phyloP scores from a whole-genome alignment of 768 basidiomycete genomes.

The Mycena maculata region DNA sequence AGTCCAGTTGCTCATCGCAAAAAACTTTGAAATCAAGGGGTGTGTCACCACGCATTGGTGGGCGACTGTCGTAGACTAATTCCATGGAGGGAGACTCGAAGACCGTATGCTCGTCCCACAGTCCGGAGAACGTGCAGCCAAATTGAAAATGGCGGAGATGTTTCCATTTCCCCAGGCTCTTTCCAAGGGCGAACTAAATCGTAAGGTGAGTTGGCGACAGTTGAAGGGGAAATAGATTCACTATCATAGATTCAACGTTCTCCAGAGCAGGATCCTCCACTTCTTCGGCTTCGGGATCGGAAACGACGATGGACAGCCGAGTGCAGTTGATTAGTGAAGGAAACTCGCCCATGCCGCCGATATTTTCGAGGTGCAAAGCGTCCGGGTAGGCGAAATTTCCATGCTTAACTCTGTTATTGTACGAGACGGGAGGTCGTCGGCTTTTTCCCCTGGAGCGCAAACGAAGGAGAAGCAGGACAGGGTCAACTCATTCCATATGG shows the following conservation, averaged over 20 bases:
- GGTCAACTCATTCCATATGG: neutral
- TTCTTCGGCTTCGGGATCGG: neutral
- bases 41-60: neutral
- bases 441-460: neutral
- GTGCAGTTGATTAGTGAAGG: slow-evolving; percentile 8
- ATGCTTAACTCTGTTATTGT: neutral
- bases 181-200: neutral
- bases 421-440: neutral
- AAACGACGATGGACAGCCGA: slow-evolving; percentile 7
- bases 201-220: too few species aligned
- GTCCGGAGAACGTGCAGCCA: slow-evolving; percentile 5
- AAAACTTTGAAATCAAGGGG: neutral
- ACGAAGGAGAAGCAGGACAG: slow-evolving; percentile 3
- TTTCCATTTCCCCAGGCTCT: slow-evolving; percentile 2
- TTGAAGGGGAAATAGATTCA: too few species aligned
- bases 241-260: too few species aligned
- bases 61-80: neutral
- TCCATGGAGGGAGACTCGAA: slow-evolving; percentile 39
- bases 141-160: neutral
- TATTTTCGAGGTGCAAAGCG: neutral
- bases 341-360: slow-evolving; percentile 5
- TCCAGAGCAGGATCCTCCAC: too few species aligned
- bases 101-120: too few species aligned
- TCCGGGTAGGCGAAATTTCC: neutral
- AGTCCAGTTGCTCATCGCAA: too few species aligned